Evolutionary conservation across 345 rosid genomes (phyloP).

Genomic region (Hibiscus syriacus): DNA sequence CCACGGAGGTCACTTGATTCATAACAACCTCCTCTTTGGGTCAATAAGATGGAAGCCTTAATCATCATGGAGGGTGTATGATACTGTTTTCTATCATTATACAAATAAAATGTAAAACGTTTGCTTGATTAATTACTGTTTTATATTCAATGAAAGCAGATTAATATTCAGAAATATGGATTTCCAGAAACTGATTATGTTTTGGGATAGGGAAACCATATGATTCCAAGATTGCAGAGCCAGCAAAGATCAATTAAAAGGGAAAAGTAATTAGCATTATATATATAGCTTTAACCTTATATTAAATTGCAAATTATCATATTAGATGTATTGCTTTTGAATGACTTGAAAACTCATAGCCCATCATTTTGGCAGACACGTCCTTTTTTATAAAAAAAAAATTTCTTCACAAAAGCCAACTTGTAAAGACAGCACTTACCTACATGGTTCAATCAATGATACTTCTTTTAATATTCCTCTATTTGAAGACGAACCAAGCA

Average conservation of each 20-base stretch:
- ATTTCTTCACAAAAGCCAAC: no score
- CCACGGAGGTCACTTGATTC: no score
- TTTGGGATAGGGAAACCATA: not conserved
- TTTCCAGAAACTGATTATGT: not conserved
- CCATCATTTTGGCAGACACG: slow-evolving; percentile 14
- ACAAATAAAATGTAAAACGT: not conserved
- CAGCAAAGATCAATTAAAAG: slow-evolving; percentile 6
- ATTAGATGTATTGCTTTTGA: slow-evolving; percentile 14
- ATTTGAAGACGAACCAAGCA: no score
- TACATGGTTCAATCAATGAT: slow-evolving; percentile 5
- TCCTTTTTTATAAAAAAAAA: slow-evolving; percentile 8
- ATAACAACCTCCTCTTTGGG: no score
- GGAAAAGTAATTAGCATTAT: no score
- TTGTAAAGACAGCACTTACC: no score
- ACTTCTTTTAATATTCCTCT: not conserved
- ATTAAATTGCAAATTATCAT: no score
- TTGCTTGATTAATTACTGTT: not conserved
- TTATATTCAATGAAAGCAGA: not conserved
- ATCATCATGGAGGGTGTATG: not conserved
- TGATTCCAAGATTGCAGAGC: slow-evolving; percentile 6
- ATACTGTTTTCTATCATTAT: not conserved
- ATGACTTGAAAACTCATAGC: slow-evolving; percentile 4
- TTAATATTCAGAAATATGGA: not conserved
- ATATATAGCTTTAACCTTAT: no score
- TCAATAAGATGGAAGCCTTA: not conserved